Percentiles rank a stretch among this genome's conserved stretches.
phyloP scores from a whole-genome alignment of 2,329 filamentous ascomycete species.

The Rhytidhysteron rufulum region DNA sequence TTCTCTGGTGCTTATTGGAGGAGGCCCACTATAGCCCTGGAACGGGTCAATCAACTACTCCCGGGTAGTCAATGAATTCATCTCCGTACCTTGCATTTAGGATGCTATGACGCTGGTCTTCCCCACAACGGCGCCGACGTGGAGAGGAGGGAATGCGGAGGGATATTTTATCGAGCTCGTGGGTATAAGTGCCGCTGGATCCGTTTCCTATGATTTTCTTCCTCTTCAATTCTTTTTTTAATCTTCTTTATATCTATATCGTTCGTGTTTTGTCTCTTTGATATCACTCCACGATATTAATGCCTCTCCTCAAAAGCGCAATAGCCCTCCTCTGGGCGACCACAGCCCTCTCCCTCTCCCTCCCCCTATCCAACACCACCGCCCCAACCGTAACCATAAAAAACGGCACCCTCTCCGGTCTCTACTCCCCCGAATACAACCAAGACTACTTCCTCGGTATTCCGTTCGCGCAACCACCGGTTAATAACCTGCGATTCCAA shows the following conservation, averaged over 20 bases:
- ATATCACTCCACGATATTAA: background rate
- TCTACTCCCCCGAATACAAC: constrained; percentile 36
- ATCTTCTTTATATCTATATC: too few species aligned
- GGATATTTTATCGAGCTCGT: background rate
- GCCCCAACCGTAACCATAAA: constrained; percentile 29
- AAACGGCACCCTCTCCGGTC: constrained; percentile 42
- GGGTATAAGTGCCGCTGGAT: background rate
- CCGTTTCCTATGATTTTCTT: background rate
- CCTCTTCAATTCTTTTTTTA: background rate
- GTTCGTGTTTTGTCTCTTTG: background rate
- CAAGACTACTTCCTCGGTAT: constrained; percentile 45
- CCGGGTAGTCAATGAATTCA: background rate
- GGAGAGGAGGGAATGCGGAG: background rate
- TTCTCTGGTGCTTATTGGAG: background rate
- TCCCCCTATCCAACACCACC: background rate
- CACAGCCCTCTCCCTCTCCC: background rate
- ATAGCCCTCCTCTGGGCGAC: background rate
- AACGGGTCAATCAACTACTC: background rate
- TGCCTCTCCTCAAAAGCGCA: background rate
- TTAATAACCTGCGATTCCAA: constrained; percentile 49
- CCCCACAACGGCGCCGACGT: background rate
- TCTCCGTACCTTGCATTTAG: too few species aligned
- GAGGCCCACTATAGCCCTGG: background rate
- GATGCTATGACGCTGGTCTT: background rate
- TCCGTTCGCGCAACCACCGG: constrained; percentile 57